A percentile compares a stretch with the other conserved stretches of the same genome.
Conservation (phyloP, 2,329 filamentous ascomycete species). For the Pyrenophora tritici-repentis region DNA sequence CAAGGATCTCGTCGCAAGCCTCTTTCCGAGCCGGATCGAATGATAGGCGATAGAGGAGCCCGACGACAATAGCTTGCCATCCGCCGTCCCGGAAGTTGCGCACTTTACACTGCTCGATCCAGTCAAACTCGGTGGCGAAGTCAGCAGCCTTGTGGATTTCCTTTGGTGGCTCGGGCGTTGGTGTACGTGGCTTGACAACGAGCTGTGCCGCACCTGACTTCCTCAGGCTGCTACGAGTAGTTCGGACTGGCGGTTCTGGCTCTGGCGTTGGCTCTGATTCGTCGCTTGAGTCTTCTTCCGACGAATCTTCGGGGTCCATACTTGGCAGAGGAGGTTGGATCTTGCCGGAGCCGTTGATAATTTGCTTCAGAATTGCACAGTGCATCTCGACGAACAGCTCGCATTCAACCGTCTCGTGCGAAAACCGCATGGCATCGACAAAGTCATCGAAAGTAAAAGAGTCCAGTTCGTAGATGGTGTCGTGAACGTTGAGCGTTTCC, state of each 20-base stretch:
- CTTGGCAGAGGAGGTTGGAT: slow-evolving; percentile 79
- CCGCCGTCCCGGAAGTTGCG: slow-evolving; percentile 86
- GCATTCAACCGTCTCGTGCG: slow-evolving; percentile 74
- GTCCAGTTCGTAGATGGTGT: slow-evolving; percentile 89
- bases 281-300: slow-evolving; percentile 58
- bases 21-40: slow-evolving; percentile 71
- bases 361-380: slow-evolving; percentile 84
- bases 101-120: slow-evolving; percentile 82
- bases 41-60: slow-evolving; percentile 82
- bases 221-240: slow-evolving; percentile 83
- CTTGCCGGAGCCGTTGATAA: slow-evolving; percentile 80
- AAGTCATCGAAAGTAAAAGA: slow-evolving; percentile 99
- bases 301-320: slow-evolving; percentile 55
- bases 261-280: slow-evolving; percentile 58
- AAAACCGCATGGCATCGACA: slow-evolving; percentile 80
- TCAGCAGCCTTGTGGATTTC: slow-evolving; percentile 71
- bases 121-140: slow-evolving; percentile 74
- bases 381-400: slow-evolving; percentile 90
- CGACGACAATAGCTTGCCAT: slow-evolving; percentile 89
- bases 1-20: slow-evolving; percentile 78
- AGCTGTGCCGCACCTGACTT: slow-evolving; percentile 73
- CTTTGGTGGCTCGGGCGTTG: slow-evolving; percentile 44
- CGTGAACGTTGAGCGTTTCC: slow-evolving; percentile 98
- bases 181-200: slow-evolving; percentile 43
- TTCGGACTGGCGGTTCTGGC: slow-evolving; percentile 75